Conservation (phyloP, 345 rosid species). For the Linum lewisii region DNA sequence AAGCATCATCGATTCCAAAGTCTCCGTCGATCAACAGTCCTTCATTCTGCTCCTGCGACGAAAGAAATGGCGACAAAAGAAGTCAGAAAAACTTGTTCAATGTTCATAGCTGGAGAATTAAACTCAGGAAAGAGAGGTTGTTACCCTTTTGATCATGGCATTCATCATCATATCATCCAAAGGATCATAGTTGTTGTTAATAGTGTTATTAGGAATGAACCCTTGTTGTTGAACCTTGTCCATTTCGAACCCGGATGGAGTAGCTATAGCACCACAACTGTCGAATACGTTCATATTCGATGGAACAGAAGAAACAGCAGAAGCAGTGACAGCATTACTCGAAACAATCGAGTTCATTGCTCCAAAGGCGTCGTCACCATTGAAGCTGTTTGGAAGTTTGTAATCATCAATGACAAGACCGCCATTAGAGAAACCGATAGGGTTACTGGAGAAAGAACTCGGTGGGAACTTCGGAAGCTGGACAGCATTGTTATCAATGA, state of each 20-base stretch:
- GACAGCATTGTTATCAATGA: slow-evolving; percentile 33
- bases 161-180: slow-evolving; percentile 62
- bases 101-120: neutral
- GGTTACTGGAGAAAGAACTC: no score
- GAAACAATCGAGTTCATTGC: slow-evolving; percentile 28
- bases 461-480: slow-evolving; percentile 40
- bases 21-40: slow-evolving; percentile 39
- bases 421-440: slow-evolving; percentile 37
- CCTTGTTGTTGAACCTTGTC: slow-evolving; percentile 38
- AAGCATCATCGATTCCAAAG: slow-evolving; percentile 43
- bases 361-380: slow-evolving; percentile 25
- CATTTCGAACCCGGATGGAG: slow-evolving; percentile 23
- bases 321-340: slow-evolving; percentile 26
- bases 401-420: slow-evolving; percentile 29
- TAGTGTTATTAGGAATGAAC: slow-evolving; percentile 14
- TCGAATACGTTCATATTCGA: slow-evolving; percentile 2
- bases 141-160: slow-evolving; percentile 61
- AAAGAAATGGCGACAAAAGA: neutral
- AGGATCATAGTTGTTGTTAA: slow-evolving; percentile 36
- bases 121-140: neutral
- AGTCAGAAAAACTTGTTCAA: slow-evolving; percentile 20
- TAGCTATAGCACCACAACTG: neutral
- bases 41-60: slow-evolving; percentile 45
- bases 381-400: slow-evolving; percentile 9
- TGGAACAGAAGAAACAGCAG: slow-evolving; percentile 28